phyloP scores from a whole-genome alignment of 805 yeast genomes.

The Kodamaea laetipori region DNA sequence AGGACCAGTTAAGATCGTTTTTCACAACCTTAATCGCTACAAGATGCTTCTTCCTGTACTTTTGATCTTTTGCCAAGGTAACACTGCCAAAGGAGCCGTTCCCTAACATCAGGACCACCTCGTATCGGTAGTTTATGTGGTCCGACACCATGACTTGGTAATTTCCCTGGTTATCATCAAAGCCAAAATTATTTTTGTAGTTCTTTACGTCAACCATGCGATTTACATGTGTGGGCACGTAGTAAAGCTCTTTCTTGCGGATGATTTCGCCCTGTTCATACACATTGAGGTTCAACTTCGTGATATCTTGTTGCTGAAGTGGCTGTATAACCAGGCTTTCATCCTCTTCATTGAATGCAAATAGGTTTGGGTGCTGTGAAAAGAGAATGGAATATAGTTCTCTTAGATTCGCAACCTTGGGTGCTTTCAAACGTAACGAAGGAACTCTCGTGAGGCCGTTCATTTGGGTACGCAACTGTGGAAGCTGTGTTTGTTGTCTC shows the following conservation, averaged over 20 bases:
- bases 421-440: background rate
- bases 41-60: conserved; percentile 39
- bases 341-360: background rate
- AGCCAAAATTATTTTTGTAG: conserved; percentile 58
- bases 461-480: background rate
- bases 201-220: conserved; percentile 39
- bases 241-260: conserved; percentile 52
- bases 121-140: conserved; percentile 75
- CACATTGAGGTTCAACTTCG: conserved; percentile 36
- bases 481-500: background rate
- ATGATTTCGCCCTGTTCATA: conserved; percentile 65
- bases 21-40: conserved; percentile 81
- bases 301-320: conserved; percentile 8
- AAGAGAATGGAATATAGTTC: conserved; percentile 1
- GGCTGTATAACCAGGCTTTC: conserved; percentile 3
- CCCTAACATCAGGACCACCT: conserved; percentile 61
- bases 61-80: conserved; percentile 67
- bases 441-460: background rate
- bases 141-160: conserved; percentile 58
- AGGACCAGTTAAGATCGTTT: conserved; percentile 69
- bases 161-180: conserved; percentile 70
- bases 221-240: conserved; percentile 41
- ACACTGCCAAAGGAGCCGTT: conserved; percentile 86
- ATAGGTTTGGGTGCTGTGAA: background rate
- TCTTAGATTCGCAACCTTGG: conserved; percentile 4